Evolutionary conservation across 352 stramenopile species (phyloP).

Genomic region (Pythium monospermum): DNA sequence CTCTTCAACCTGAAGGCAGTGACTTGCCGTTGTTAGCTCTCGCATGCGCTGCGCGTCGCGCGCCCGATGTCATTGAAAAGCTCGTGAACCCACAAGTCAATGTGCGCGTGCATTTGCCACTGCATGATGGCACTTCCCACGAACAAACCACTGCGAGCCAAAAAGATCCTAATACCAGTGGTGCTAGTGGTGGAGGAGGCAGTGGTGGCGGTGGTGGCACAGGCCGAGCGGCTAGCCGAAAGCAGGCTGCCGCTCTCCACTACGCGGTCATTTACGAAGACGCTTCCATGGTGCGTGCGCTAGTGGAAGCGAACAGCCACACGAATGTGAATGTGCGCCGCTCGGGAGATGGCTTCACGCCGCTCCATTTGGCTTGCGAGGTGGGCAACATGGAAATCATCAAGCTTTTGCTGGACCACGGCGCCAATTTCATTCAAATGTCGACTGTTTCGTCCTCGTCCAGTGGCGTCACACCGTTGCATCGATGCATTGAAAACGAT

Average conservation of each 20-base stretch:
- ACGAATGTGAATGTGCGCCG: constrained; percentile 55
- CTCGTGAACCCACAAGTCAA: constrained; percentile 51
- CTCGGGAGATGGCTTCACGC: constrained; percentile 58
- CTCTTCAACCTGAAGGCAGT: constrained; percentile 38
- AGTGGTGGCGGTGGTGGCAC: neutral
- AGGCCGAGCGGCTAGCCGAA: constrained; percentile 15
- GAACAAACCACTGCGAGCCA: constrained; percentile 6
- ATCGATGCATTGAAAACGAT: constrained; percentile 50
- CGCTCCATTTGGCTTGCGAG: constrained; percentile 59
- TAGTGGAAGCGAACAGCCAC: constrained; percentile 27
- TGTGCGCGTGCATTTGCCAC: constrained; percentile 52
- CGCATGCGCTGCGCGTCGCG: constrained; percentile 44
- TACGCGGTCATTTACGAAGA: constrained; percentile 68
- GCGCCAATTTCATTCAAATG: constrained; percentile 42
- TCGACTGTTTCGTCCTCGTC: constrained; percentile 36
- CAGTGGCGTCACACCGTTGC: constrained; percentile 39
- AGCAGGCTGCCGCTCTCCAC: constrained; percentile 52
- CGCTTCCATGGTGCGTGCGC: constrained; percentile 26
- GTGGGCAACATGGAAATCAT: constrained; percentile 46
- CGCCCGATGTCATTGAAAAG: constrained; percentile 30
- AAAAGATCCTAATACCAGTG: too few relatives aligned
- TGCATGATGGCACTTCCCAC: constrained; percentile 24
- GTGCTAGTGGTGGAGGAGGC: neutral
- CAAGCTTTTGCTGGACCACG: constrained; percentile 42
- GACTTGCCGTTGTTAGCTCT: constrained; percentile 53